A percentile compares a stretch with the other conserved stretches of the same genome.
Conservation (phyloP, 495 filamentous ascomycete genomes). For the Tuber calosporum region DNA sequence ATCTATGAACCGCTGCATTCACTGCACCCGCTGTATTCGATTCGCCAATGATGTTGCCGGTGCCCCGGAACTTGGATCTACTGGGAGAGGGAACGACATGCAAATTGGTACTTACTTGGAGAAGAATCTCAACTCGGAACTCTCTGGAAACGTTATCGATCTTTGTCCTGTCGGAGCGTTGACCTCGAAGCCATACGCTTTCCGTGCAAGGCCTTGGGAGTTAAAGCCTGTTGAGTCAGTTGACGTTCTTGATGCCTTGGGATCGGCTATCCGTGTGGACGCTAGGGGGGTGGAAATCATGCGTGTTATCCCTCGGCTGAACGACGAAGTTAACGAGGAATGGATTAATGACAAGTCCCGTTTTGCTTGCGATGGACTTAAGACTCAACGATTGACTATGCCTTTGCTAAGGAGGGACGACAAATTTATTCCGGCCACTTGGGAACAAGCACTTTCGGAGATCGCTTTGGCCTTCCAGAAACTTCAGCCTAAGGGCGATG, state of each 20-base stretch:
- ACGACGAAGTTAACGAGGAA: slow-evolving; percentile 97
- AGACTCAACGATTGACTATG: slow-evolving; percentile 86
- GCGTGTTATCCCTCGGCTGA: slow-evolving; percentile 83
- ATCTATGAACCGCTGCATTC: slow-evolving; percentile 99
- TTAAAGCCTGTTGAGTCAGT: slow-evolving; percentile 87
- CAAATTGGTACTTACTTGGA: slow-evolving; percentile 98
- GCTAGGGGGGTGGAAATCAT: slow-evolving; percentile 92
- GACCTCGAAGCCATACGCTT: slow-evolving; percentile 94
- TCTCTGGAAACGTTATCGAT: slow-evolving; percentile 96
- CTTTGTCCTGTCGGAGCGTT: slow-evolving; percentile 95
- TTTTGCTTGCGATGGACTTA: slow-evolving; percentile 95
- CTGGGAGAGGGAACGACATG: slow-evolving; percentile 89
- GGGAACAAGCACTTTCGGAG: slow-evolving; percentile 88
- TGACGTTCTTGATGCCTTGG: slow-evolving; percentile 85
- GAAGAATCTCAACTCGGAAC: slow-evolving; percentile 78
- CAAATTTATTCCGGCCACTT: slow-evolving; percentile 80
- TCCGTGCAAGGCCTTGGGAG: slow-evolving; percentile 95
- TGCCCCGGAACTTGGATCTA: slow-evolving; percentile 87
- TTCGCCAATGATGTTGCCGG: slow-evolving; percentile 97
- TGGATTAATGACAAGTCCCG: slow-evolving; percentile 99
- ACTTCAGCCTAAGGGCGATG: slow-evolving; percentile 71
- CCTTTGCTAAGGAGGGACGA: slow-evolving; percentile 80
- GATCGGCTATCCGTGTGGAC: slow-evolving; percentile 90
- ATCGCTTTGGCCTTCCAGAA: slow-evolving; percentile 69
- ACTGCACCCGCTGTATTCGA: slow-evolving; percentile 94